Evolutionary conservation across 2,329 filamentous ascomycete genomes (phyloP), one percentile per base, ranked within the genome.

Genomic region (Didymella pomorum): DNA sequence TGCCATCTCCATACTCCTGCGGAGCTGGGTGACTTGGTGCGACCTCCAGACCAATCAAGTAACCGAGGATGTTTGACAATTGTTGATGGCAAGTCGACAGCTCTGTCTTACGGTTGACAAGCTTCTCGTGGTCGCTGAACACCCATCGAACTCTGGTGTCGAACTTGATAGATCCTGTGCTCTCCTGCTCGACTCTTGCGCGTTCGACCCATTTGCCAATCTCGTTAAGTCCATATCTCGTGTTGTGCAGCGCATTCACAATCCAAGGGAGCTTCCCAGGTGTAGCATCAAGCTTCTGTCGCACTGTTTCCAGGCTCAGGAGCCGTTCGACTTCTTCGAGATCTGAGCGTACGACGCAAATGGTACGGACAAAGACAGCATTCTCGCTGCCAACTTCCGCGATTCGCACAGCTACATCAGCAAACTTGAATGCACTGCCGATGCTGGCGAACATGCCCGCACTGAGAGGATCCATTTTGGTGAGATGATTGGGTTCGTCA

Each of bases 121-220:
- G 23, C 55, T 70, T 70, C 18, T 69, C 65, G 28, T 66, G 65
- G 29, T 70, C 67, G 14, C 66, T 64, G 33, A 71, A 65, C 12
- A 69, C 63, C 60, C 64, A 70, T 16, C 57, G 60, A 8, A 71
- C 62, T n/a, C 62, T 52, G 9, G 63, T 67, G 14, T 60, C 64
- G 16, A 62, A 65, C n/a, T 48, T 61, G 3, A 71, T 61, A 2
- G 58, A 50, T 12, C 64, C 67, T 8, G 58, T 62, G n/a, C 61
- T 46, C 26, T 71, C 39, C 37, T 70, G 64, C 23, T 65, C 68
- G 1, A 58, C 49, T 0, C 64, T 51, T 16, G 62, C 61, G 4
- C 61, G 50, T 33, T 72, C 69, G 0, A 71, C 67, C 67, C 65
- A 70, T 54, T 48, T 65, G 0, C 67, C 69, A 28, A 72, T 72